These are phyloP conservation scores for Parasitella parasitica DNA, from an alignment of 371 early-diverging fungal genomes.

Conservation along the genomic window DNA sequence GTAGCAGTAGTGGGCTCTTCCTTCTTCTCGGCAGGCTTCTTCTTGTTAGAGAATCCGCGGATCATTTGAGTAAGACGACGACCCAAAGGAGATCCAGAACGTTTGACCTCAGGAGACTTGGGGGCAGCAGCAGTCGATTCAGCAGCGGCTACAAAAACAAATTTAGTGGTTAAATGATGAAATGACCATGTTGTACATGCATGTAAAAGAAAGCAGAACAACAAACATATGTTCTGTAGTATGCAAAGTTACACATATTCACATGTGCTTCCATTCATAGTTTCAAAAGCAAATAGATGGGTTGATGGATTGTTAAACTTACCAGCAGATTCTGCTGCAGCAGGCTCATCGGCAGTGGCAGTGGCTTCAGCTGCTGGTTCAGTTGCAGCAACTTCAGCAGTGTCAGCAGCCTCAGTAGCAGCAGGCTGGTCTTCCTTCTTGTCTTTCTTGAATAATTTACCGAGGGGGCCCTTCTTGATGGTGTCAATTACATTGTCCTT, in stretches of 20 bases:
- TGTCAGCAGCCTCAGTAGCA: conserved; percentile 1
- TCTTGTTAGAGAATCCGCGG: conserved; percentile 32
- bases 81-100: conserved; percentile 37
- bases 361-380: conserved; percentile 5
- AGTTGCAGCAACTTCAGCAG: conserved; percentile 3
- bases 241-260: conserved; percentile 12
- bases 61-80: conserved; percentile 46
- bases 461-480: conserved; percentile 38
- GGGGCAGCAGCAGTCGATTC: not conserved
- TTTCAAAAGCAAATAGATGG: not conserved
- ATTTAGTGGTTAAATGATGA: not conserved
- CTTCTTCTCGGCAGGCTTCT: conserved; percentile 26
- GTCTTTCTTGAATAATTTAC: conserved; percentile 35
- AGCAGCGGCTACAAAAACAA: not conserved
- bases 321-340: conserved; percentile 18
- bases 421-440: conserved; percentile 22
- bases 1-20: conserved; percentile 9
- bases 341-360: conserved; percentile 10
- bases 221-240: not conserved
- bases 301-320: conserved; percentile 10
- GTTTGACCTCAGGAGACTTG: conserved; percentile 21
- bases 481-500: conserved; percentile 41
- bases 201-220: not conserved
- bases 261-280: conserved; percentile 18
- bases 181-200: not conserved